phyloP scores from a whole-genome alignment of 2,329 filamentous ascomycete genomes.

The Pseudogymnoascus sp. region DNA sequence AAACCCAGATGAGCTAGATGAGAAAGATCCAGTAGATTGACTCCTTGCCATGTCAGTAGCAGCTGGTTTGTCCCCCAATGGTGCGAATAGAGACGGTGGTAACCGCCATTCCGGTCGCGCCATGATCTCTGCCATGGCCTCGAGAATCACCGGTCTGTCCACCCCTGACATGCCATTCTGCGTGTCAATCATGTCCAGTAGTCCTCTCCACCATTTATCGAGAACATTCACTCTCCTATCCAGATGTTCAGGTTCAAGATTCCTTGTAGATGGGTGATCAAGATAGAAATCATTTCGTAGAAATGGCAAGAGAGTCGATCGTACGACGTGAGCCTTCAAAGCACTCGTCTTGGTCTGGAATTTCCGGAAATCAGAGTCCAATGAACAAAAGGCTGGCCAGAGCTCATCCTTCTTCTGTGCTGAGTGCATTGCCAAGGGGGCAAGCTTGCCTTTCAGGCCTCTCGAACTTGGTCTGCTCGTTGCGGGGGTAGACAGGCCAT shows the following conservation, averaged over 20 bases:
- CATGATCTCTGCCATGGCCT: conserved; percentile 62
- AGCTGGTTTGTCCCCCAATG: conserved; percentile 35
- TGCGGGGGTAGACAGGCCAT: conserved; percentile 25
- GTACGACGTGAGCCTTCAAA: conserved; percentile 60
- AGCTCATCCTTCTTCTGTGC: conserved; percentile 54
- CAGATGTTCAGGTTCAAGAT: conserved; percentile 57
- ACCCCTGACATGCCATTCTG: conserved; percentile 61
- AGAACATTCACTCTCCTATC: conserved; percentile 58
- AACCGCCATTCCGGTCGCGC: conserved; percentile 60
- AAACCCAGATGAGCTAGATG: conserved; percentile 55
- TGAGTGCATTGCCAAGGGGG: conserved; percentile 35
- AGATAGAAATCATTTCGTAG: conserved; percentile 44
- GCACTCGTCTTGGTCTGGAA: conserved; percentile 59
- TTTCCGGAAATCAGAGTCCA: conserved; percentile 62
- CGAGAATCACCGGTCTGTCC: conserved; percentile 60
- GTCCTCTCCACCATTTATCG: conserved; percentile 67
- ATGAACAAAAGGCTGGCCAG: conserved; percentile 57
- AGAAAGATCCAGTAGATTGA: conserved; percentile 43
- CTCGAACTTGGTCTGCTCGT: conserved; percentile 23
- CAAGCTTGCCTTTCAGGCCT: conserved; percentile 37
- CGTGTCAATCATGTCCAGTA: conserved; percentile 60
- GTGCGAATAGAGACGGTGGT: conserved; percentile 47
- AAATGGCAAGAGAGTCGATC: conserved; percentile 55
- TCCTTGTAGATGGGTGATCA: conserved; percentile 48
- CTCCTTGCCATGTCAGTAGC: conserved; percentile 18